Base-by-base conservation (phyloP, 129 eudicot genomes). In the Ambrosia artemisiifolia region DNA sequence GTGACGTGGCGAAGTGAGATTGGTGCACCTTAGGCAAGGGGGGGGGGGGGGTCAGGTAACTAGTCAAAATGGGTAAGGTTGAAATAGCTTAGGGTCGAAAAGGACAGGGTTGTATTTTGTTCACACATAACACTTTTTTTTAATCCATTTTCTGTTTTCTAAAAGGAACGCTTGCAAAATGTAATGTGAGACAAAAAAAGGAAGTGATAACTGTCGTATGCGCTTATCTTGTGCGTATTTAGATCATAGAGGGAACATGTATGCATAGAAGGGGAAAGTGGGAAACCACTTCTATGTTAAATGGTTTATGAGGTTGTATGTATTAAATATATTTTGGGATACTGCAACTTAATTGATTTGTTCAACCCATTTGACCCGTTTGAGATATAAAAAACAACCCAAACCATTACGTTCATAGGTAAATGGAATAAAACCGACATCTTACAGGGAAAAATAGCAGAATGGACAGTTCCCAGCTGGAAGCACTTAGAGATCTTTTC, bases 291-390 rank as follows among this genome's bases (percentile, higher is more conserved):
- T 54, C 33, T 54, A 54, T 18, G 28, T 1, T 24, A 3, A 19
- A 60, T 60, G 65, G 20, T 60, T 33, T 60, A 33, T 18, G 65
- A 12, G 65, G 65, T 12, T 60, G 11, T 60, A 60, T 30, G n/a
- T 42, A 60, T 12, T 32, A 60, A 32, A 13, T 59, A 11, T 18
- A 60, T 42, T 60, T 57, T 30, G 16, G 36, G 40, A 3, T 3
- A 30, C 63, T 57, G 11, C 36, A 19, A 57, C 63, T 36, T 30
- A 59, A 24, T 59, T 59, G 64, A 30, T 38, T 54, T 54, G 32
- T 54, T 54, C 14, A 19, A 54, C 2, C 5, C 7, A 59, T 24
- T 28, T 30, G 18, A 59, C 17, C 33, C n/a, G 33, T 55, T 59
- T 59, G 40, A 30, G 5, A 59, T 59, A 59, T 30, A 59, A 12